phyloP scores from a whole-genome alignment of 163 green algal genomes.

The Trebouxia gelatinosa region DNA sequence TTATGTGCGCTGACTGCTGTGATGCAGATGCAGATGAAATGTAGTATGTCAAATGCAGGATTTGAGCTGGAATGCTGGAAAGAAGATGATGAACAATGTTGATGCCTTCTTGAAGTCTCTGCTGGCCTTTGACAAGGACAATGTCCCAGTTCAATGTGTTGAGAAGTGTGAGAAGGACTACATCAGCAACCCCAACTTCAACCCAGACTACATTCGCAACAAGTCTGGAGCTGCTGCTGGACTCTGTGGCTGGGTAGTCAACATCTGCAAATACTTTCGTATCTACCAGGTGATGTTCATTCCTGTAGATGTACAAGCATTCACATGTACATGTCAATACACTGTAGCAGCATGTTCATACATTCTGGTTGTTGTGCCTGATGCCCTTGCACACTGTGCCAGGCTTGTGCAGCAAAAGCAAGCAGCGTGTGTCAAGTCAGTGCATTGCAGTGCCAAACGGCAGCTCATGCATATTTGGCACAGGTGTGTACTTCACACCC shows the following conservation, averaged over 20 bases:
- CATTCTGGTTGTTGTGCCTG: not conserved
- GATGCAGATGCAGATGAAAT: too few relatives aligned
- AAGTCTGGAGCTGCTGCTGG: constrained; percentile 90
- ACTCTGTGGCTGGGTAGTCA: constrained; percentile 91
- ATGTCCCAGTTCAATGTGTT: constrained; percentile 60
- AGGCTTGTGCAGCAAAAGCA: too few relatives aligned
- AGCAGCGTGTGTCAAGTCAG: too few relatives aligned
- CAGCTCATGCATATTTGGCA: too few relatives aligned
- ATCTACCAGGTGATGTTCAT: constrained; percentile 80
- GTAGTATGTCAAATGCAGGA: too few relatives aligned
- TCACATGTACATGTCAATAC: too few relatives aligned
- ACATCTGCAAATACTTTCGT: constrained; percentile 96
- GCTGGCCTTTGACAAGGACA: constrained; percentile 92
- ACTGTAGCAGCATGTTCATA: too few relatives aligned
- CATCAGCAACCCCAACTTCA: constrained; percentile 81
- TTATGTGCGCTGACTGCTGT: too few relatives aligned
- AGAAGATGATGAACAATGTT: constrained; percentile 95
- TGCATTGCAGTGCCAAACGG: too few relatives aligned
- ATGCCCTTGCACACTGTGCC: not conserved
- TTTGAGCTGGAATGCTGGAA: constrained; percentile 80
- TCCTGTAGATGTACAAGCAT: too few relatives aligned
- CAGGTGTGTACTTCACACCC: too few relatives aligned
- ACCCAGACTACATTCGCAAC: constrained; percentile 74
- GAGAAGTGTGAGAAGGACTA: constrained; percentile 85
- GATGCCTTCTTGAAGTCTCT: constrained; percentile 89